Percentiles rank a stretch among this genome's conserved stretches.
phyloP scores from a whole-genome alignment of 1,139 yeast genomes.

The Scheffersomyces quercinus region DNA sequence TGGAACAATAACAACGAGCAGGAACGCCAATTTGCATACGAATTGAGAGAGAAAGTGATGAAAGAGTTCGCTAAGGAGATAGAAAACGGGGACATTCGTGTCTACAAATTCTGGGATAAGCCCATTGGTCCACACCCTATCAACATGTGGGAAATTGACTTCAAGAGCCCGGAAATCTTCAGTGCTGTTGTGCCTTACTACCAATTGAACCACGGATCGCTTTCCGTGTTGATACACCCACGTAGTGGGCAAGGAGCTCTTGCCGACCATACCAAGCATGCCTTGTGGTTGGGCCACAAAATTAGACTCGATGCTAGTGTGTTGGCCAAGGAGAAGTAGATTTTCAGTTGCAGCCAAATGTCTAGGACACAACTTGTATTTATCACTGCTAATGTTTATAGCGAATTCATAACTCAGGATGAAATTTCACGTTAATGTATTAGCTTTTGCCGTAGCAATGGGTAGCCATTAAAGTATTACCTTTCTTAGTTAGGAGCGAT shows the following conservation, averaged over 20 bases:
- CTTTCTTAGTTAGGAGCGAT: too few species aligned
- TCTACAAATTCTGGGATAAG: constrained; percentile 48
- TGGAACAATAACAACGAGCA: constrained; percentile 40
- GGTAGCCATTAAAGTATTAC: too few species aligned
- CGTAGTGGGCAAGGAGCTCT: constrained; percentile 41
- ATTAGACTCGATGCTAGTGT: constrained; percentile 11
- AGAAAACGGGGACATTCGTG: constrained; percentile 40
- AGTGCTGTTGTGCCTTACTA: constrained; percentile 29
- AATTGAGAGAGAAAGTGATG: constrained; percentile 41
- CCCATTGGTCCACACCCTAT: constrained; percentile 63
- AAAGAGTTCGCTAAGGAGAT: constrained; percentile 49
- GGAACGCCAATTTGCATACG: constrained; percentile 37
- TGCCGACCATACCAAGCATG: constrained; percentile 52
- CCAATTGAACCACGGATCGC: constrained; percentile 51
- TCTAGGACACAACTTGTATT: too few species aligned
- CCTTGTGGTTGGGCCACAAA: constrained; percentile 56
- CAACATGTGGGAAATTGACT: constrained; percentile 46
- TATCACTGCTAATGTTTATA: too few species aligned
- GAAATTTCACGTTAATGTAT: too few species aligned
- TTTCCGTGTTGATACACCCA: constrained; percentile 58
- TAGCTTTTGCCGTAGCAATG: too few species aligned
- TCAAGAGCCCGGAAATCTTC: constrained; percentile 32
- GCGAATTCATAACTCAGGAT: too few species aligned
- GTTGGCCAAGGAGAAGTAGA: constrained; percentile 5
- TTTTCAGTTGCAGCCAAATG: too few species aligned